Evolutionary conservation across 2,329 filamentous ascomycete genomes (phyloP).

Genomic region (Chalara sp.): DNA sequence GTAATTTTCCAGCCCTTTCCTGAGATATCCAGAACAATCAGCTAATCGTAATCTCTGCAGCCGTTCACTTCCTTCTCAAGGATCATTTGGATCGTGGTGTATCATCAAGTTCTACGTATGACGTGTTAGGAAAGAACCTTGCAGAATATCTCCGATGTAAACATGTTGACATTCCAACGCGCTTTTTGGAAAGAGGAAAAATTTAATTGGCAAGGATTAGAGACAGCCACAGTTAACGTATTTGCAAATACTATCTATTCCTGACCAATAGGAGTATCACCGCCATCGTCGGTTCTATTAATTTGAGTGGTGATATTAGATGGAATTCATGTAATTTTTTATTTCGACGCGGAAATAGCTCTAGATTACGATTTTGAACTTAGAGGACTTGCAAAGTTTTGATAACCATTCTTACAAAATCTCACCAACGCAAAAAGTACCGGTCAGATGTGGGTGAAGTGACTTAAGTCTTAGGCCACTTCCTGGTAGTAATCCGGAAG

Average conservation of each 20-base stretch:
- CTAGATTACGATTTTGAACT: no score
- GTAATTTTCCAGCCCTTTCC: constrained; percentile 4
- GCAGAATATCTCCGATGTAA: constrained; percentile 10
- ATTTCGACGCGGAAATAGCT: no score
- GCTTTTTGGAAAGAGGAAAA: constrained; percentile 7
- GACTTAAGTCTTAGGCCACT: background rate
- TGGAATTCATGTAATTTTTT: no score
- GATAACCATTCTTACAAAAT: no score
- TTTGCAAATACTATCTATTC: no score
- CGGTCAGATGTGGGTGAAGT: no score
- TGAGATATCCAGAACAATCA: background rate
- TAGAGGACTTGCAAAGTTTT: no score
- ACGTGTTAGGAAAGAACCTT: constrained; percentile 11
- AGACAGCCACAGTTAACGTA: no score
- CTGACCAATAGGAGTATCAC: no score
- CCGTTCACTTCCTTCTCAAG: background rate
- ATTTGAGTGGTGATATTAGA: no score
- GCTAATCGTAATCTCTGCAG: background rate
- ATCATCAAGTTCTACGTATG: constrained; percentile 2
- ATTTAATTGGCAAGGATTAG: background rate
- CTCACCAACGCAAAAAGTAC: no score
- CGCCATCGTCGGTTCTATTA: no score
- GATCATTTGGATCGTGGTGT: constrained; percentile 14
- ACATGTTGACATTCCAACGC: constrained; percentile 9
- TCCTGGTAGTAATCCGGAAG: background rate